Percentiles rank a stretch among this genome's conserved stretches.
phyloP scores from a whole-genome alignment of 495 filamentous ascomycete genomes.

The Poronia punctata region DNA sequence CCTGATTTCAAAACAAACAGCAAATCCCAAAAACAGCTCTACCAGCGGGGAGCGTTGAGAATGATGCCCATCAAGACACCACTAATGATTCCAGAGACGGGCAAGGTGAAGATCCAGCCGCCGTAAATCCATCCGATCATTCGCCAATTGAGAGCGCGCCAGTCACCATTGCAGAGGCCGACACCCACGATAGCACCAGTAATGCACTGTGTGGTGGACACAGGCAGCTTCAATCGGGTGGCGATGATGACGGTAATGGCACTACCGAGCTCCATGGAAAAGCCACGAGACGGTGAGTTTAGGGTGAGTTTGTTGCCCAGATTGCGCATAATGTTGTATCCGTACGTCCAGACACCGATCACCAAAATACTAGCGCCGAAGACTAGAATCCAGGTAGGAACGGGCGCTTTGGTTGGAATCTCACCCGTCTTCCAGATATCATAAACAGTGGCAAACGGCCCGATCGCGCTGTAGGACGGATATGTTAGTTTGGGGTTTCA shows the following conservation, averaged over 20 bases:
- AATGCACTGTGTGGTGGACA: conserved; percentile 57
- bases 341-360: conserved; percentile 63
- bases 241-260: conserved; percentile 64
- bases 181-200: conserved; percentile 57
- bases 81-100: conserved; percentile 48
- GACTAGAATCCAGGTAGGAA: conserved; percentile 61
- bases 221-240: conserved; percentile 49
- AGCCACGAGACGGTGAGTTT: conserved; percentile 61
- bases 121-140: conserved; percentile 51
- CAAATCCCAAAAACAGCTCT: too few relatives aligned
- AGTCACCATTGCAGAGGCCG: conserved; percentile 52
- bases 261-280: conserved; percentile 61
- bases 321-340: conserved; percentile 63
- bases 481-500: too few relatives aligned
- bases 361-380: conserved; percentile 52
- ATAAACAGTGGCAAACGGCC: conserved; percentile 66
- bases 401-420: conserved; percentile 44
- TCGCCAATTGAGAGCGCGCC: conserved; percentile 54
- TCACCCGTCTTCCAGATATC: conserved; percentile 51
- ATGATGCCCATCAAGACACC: conserved; percentile 52
- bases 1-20: too few relatives aligned
- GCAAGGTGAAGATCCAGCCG: conserved; percentile 55
- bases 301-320: conserved; percentile 65
- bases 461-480: conserved; percentile 45
- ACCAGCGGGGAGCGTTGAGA: conserved; percentile 47